Evolutionary conservation across 345 rosid species (phyloP), one percentile per base, ranked within the genome.

Genomic region (Citrus mangshanensis): DNA sequence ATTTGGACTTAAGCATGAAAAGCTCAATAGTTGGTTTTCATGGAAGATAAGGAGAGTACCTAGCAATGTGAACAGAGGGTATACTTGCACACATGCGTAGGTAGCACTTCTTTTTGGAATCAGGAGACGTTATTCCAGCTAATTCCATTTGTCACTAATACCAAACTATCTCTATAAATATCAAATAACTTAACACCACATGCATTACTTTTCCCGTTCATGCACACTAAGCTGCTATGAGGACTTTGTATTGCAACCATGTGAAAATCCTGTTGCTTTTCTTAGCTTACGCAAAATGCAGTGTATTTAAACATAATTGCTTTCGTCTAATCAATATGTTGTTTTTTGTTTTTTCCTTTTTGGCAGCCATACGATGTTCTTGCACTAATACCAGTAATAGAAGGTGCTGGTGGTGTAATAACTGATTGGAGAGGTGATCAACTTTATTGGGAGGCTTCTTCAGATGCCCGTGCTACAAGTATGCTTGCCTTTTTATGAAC

Each of bases 301-400:
- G 51, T n/a, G 14, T 28, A 21, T 4, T 51, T 27, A 71, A 27
- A 32, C 24, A 8, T 9, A 9, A 49, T 16, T 28, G 35, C 37
- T 14, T 74, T 42, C 28, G 22, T 46, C 72, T 67, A 67, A 65
- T 27, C 6, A 22, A 67, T 25, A 0, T n/a, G 68, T 64, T 64
- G 54, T 72, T 18, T 37, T 63, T 13, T 32, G 5, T 32, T 1
- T 12, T 35, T 59, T 5, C 37, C 37, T 35, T 5, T 35, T 35
- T 9, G 1, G 55, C 93, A 94, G 98, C 99, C 98, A 27, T 94
- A 94, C 75, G 98, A 96, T 82, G 86, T 94, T 85, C 93, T 96
- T 38, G 86, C 99, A 25, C 91, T 96, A 79, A 83, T 96, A 68
- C 98, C 98, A 4, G 97, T 96, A 70, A 91, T 94, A 71, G 94